Conservation (phyloP, 208 protist genomes). For the Acanthamoeba triangularis region DNA sequence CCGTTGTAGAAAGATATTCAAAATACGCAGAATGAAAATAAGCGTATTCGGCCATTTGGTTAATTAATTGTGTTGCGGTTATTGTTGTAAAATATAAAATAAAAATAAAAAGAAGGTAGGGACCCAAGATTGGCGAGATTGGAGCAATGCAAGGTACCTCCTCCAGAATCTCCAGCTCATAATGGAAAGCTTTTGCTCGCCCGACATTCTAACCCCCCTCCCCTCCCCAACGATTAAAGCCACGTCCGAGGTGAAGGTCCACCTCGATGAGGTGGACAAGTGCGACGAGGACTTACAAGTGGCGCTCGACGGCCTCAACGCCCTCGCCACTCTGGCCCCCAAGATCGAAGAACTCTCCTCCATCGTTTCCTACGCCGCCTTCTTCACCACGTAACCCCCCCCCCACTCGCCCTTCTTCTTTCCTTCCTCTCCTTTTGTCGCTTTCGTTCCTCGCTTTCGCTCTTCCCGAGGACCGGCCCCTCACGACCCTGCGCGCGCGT, state of each 20-base stretch:
- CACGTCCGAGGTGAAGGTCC: background rate
- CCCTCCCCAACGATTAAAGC: background rate
- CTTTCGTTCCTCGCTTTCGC: slow-evolving; percentile 10
- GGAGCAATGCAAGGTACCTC: background rate
- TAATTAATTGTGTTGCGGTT: background rate
- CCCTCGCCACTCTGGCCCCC: slow-evolving; percentile 25
- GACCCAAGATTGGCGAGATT: no score
- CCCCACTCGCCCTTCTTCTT: background rate
- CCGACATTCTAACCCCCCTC: background rate
- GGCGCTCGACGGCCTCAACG: slow-evolving; percentile 27
- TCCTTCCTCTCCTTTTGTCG: background rate
- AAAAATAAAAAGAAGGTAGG: background rate
- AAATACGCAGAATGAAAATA: no score
- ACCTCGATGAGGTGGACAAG: slow-evolving; percentile 47
- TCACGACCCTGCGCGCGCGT: background rate
- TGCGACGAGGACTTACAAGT: slow-evolving; percentile 47
- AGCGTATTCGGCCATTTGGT: no score
- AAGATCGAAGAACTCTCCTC: slow-evolving; percentile 1
- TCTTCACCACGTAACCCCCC: slow-evolving; percentile 9
- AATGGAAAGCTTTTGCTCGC: no score
- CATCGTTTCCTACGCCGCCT: slow-evolving; percentile 17
- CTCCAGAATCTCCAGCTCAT: background rate
- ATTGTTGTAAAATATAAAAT: background rate
- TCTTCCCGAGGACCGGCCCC: background rate
- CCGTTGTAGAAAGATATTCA: no score